Evolutionary conservation across 352 stramenopile genomes (phyloP).

Genomic region (Globisporangium megalacanthum): DNA sequence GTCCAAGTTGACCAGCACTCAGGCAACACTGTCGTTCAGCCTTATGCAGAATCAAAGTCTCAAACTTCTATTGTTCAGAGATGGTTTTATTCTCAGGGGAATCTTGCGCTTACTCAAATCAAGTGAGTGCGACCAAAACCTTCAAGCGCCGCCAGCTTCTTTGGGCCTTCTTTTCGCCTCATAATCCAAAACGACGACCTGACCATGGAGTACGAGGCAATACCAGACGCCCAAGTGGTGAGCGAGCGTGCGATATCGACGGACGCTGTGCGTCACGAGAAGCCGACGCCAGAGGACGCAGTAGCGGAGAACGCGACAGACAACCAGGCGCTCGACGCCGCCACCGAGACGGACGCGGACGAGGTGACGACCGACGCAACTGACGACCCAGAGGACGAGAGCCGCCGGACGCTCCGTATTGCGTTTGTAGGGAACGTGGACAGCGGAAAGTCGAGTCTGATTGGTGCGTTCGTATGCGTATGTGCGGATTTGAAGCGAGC

Average conservation of each 20-base stretch:
- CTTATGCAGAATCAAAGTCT: too few relatives aligned
- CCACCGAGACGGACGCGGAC: neutral
- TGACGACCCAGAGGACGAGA: slow-evolving; percentile 26
- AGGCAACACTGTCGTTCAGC: too few relatives aligned
- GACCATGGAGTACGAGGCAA: neutral
- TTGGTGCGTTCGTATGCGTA: slow-evolving; percentile 25
- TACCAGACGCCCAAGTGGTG: neutral
- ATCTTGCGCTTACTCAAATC: slow-evolving; percentile 1
- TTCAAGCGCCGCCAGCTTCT: too few relatives aligned
- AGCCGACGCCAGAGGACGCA: neutral
- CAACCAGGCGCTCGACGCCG: slow-evolving; percentile 3
- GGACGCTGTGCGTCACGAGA: neutral
- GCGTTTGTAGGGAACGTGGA: slow-evolving; percentile 92
- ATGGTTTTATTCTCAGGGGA: slow-evolving; percentile 8
- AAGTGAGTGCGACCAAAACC: too few relatives aligned
- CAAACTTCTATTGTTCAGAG: neutral
- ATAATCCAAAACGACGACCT: neutral
- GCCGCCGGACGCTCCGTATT: slow-evolving; percentile 71
- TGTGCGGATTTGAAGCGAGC: neutral
- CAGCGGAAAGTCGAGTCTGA: slow-evolving; percentile 92
- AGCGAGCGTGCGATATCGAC: neutral
- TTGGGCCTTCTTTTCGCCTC: neutral
- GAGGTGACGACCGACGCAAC: neutral
- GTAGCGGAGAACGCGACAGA: slow-evolving; percentile 1
- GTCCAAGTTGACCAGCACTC: too few relatives aligned